Evolutionary conservation across 495 filamentous ascomycete genomes (phyloP), one percentile per base, ranked within the genome.

Genomic region (Xylaria intraflava): DNA sequence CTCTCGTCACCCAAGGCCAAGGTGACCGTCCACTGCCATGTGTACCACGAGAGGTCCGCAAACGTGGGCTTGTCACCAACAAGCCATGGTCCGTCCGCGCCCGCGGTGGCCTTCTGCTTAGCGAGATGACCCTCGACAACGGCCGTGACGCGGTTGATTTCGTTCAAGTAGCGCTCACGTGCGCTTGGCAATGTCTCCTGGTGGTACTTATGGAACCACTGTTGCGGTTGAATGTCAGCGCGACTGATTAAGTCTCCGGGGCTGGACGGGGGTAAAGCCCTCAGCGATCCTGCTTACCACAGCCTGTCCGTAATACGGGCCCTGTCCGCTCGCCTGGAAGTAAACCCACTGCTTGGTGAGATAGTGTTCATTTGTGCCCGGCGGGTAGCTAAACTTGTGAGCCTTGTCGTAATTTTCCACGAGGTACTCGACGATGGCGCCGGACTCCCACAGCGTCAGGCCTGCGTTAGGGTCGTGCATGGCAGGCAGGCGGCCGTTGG

Each of bases 401-500:
- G 79, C 64, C 46, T 68, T 79, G 69, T 89, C 85, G 69, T 90
- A 90, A n/a, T 71, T 77, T 17, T 86, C 83, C 39, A 87, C 61
- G 16, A 90, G 70, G 62, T 90, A 90, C 53, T 84, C 72, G 57
- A 88, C 53, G 65, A 88, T 88, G 14, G 87, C 87, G 49, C 85
- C 86, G 5, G 81, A 84, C 35, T 88, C 84, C 83, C 83, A 88
- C 16, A 89, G 62, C 0, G 70, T 81, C 59, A 84, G 69, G 51
- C 70, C 76, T 0, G 79, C 85, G 70, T 89, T 88, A 20, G 80
- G 77, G 63, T 89, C 86, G 43, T 85, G 65, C 50, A 89, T 81
- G 41, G 69, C 49, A 0, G 79, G 84, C 10, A 84, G 46, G 1
- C 88, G 84, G 46, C 86, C 87, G 67, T 90, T 90, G 56, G 84